Evolutionary conservation across 2,329 filamentous ascomycete genomes (phyloP).

Genomic region (Passalora sequoiae): DNA sequence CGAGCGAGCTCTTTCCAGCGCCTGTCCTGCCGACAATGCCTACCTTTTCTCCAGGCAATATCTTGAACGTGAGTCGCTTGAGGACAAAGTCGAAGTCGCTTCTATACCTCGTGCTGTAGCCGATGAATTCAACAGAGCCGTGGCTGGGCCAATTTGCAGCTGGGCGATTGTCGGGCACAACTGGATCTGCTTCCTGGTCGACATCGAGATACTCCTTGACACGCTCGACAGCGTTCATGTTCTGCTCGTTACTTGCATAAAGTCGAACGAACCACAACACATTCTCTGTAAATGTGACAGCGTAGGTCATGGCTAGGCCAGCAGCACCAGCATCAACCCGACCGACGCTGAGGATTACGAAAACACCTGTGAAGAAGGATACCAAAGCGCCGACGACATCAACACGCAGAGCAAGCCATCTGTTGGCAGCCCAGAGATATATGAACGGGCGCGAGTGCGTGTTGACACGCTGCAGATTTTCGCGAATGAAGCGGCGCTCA

Average conservation of each 20-base stretch:
- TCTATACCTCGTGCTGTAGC: conserved; percentile 86
- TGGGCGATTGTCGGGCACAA: conserved; percentile 74
- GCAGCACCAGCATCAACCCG: conserved; percentile 84
- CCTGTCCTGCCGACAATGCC: conserved; percentile 94
- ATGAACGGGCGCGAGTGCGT: conserved; percentile 89
- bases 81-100: conserved; percentile 82
- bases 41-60: conserved; percentile 82
- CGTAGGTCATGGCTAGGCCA: conserved; percentile 90
- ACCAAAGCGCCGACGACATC: conserved; percentile 88
- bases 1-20: conserved; percentile 92
- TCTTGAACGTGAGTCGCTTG: conserved; percentile 77
- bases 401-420: conserved; percentile 91
- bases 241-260: conserved; percentile 94
- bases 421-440: conserved; percentile 91
- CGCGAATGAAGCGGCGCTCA: conserved; percentile 84
- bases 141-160: conserved; percentile 75
- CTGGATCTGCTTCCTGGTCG: conserved; percentile 78
- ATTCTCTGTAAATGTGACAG: conserved; percentile 94
- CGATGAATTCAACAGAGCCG: conserved; percentile 79
- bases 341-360: conserved; percentile 78
- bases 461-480: conserved; percentile 85
- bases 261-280: conserved; percentile 92
- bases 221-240: conserved; percentile 98
- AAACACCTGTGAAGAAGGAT: conserved; percentile 86
- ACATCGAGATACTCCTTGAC: conserved; percentile 96